Conservation (phyloP, 73 alveolate genomes). For the Paramecium sonneborni region DNA sequence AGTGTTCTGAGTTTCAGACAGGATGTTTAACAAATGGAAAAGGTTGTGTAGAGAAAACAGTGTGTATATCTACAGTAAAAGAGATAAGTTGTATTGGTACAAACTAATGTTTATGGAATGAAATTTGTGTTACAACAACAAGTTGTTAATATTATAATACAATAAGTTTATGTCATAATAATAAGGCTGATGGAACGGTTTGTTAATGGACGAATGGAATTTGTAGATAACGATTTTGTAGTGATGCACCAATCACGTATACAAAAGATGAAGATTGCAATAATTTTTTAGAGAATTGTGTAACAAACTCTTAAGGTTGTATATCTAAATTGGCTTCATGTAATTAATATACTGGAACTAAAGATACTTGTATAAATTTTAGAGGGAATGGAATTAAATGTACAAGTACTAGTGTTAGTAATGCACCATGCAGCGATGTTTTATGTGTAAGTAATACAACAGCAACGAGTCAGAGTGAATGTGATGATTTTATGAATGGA, state of each 20-base stretch:
- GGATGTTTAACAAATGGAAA: conserved; percentile 39
- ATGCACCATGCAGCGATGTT: background rate
- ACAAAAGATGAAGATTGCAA: background rate
- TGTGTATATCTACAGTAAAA: background rate
- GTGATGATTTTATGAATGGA: background rate
- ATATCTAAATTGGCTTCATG: background rate
- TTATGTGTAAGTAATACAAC: conserved; percentile 11
- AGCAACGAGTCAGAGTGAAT: background rate
- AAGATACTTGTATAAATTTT: background rate
- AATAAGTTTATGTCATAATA: background rate
- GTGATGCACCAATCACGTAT: conserved; percentile 10
- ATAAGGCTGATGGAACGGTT: background rate
- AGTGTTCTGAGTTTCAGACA: background rate
- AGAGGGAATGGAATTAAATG: conserved; percentile 16
- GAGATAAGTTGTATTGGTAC: background rate
- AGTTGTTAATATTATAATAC: background rate
- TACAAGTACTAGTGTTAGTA: background rate
- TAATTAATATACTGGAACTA: background rate
- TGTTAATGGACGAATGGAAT: background rate
- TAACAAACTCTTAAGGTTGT: background rate
- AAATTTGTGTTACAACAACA: background rate
- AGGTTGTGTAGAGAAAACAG: conserved; percentile 31
- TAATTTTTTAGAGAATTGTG: background rate
- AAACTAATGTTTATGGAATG: background rate
- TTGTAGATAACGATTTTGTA: background rate